Evolutionary conservation across 1,139 yeast species (phyloP), one percentile per base, ranked within the genome.

Genomic region (Komagataea norvegica): DNA sequence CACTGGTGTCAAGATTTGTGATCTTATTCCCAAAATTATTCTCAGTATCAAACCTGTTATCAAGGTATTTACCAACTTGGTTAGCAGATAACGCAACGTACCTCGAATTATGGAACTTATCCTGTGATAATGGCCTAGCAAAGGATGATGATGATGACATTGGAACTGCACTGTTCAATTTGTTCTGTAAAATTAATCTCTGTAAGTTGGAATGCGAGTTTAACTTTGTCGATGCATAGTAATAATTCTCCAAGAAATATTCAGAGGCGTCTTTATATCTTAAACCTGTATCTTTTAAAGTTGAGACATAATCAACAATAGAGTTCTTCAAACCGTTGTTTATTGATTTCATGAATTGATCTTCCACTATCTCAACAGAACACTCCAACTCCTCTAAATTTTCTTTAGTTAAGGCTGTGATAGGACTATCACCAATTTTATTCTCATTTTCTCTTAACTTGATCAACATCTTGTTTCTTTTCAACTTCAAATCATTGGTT

Each of bases 341-440:
- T 15, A 77, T 67, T 0, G 78, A 62, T 37, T 76, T 62, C 7
- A 64, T 59, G 36, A 68, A 64, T 49, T 77, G 83, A 25, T 64
- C 67, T 43, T 70, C 72, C 8, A 73, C 70, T 20, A 76, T 71
- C 36, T 67, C 72, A 16, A 73, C 60, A 31, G 73, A 68, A 47
- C 71, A 65, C 24, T 64, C 64, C 35, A 67, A 55, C 43, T 72
- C 77, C 49, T 77, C 82, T 25, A 76, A 51, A 33, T 63, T 62
- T 48, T 77, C 83, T 38, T 59, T 61, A 4, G 69, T 56, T 16
- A 71, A 54, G 10, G 62, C 55, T 2, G 72, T 64, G 6, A 61
- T 57, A 33, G 68, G 64, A 23, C 70, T 63, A 31, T 69, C 69
- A 3, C 81, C 81, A 45, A 57, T 60, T 43, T 66, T 68, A 24